Base-by-base conservation (phyloP, 2,329 filamentous ascomycete species). In the Keithomyces neogunnii region DNA sequence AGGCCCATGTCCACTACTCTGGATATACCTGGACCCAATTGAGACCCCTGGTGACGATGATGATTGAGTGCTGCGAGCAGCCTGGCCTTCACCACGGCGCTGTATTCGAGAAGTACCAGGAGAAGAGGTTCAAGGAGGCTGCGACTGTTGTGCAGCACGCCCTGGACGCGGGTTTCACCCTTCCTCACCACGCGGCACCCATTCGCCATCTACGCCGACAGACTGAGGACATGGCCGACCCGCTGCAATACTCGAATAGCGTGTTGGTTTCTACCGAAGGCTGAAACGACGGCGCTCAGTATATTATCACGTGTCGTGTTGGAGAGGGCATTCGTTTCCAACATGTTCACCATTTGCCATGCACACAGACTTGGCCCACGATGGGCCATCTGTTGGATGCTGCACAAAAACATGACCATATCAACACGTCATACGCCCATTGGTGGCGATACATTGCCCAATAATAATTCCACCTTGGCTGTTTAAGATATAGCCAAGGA, bases 21-120 rank as follows among this genome's bases (percentile, higher is more conserved):
- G 89, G 89, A 50, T 97, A 99, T 72, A 96, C 91, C 2, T 90
- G 87, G 72, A 72, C 75, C 45, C 93, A 99, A 68, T 75, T 99
- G 51, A 84, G 84, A 62, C 84, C 86, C 2, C 73, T 96, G 38
- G 78, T 96, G 45, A 75, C 76, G 11, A 84, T 88, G 66, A 84
- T 99, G 57, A 73, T 95, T 47, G 89, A 96, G 59, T 97, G 92
- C 73, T 96, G 90, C 69, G 84, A 89, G 54, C 79, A 84, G 51
- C 87, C 90, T 5, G 77, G 78, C 56, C 84, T 85, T 62, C 93
- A 99, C 65, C 93, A 99, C 65, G 71, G 75, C 31, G 89, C 90
- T 6, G 86, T 99, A 42, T 96, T 82, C 64, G 89, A 96, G 51
- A 99, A 99, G 70, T 99, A 96, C 70, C 78, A 82, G 38, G 88